These are phyloP conservation scores for Hypoxylon sp. DNA, from an alignment of 2,329 filamentous ascomycete genomes.

Conservation along the genomic window DNA sequence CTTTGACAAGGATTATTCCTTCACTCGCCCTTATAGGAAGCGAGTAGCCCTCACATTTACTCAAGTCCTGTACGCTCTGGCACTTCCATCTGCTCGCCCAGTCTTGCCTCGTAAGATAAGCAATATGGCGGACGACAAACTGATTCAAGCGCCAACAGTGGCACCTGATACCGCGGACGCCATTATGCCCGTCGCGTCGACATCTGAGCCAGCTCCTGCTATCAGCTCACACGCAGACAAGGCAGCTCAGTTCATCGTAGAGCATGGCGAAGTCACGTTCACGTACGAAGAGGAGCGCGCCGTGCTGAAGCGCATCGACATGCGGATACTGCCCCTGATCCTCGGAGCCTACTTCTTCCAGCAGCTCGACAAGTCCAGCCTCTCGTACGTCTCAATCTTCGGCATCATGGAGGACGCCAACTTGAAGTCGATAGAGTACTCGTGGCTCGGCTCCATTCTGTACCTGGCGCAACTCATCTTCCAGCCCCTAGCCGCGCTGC, in stretches of 20 bases:
- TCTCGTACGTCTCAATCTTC: slow-evolving; percentile 58
- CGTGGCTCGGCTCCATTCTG: slow-evolving; percentile 68
- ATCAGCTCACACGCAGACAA: slow-evolving; percentile 47
- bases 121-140: slow-evolving; percentile 32
- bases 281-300: slow-evolving; percentile 58
- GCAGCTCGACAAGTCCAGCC: slow-evolving; percentile 60
- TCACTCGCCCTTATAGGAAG: background rate
- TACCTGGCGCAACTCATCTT: slow-evolving; percentile 67
- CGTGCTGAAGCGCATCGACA: slow-evolving; percentile 57
- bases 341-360: slow-evolving; percentile 66
- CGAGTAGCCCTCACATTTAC: background rate
- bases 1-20: slow-evolving; percentile 17
- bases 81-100: background rate
- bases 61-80: background rate
- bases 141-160: slow-evolving; percentile 13
- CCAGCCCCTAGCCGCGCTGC: slow-evolving; percentile 61
- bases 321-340: slow-evolving; percentile 58
- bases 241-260: slow-evolving; percentile 55
- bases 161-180: slow-evolving; percentile 24
- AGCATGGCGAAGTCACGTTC: slow-evolving; percentile 52
- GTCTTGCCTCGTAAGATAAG: background rate
- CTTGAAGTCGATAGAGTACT: slow-evolving; percentile 58
- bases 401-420: slow-evolving; percentile 57
- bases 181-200: slow-evolving; percentile 30
- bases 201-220: slow-evolving; percentile 6